Evolutionary conservation across 2,329 filamentous ascomycete species (phyloP), one percentile per base, ranked within the genome.

Genomic region (Neofusicoccum parvum): DNA sequence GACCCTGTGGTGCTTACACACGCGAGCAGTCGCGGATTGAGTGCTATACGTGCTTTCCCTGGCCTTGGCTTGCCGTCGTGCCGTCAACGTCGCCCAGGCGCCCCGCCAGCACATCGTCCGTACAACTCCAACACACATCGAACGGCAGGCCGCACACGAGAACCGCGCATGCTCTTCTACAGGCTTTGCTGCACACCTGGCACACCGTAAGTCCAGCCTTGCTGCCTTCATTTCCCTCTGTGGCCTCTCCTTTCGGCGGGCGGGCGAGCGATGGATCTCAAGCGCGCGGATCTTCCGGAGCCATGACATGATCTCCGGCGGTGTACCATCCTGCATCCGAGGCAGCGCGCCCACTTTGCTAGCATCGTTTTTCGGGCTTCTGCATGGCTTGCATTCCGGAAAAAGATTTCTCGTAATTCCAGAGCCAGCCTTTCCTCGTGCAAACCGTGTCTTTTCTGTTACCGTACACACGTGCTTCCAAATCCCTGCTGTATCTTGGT

Each of bases 221-320:
- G 17, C 36, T 17, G 17, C 12, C n/a, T 23, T 37, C n/a, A 20
- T 56, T 43, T n/a, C 37, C 37, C 12, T 36, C 34, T 60, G 20
- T 48, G 12, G 9, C 36, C 14, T 48, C n/a, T 48, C n/a, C 48
- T 9, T 20, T 36, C 10, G 39, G 23, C 10, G 53, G 23, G 39
- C 39, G 12, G 54, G n/a, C 39, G 54, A 59, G 17, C 20, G 9
- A 43, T 32, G 37, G 50, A 54, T 60, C 43, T 17, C 17, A 49
- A 23, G 32, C 11, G 56, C 41, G 56, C 56, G 43, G 56, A 60
- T 60, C 56, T 37, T 60, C 56, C 56, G 56, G 43, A 60, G 56
- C 41, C 43, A 37, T 36, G 56, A 14, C 32, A 60, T 60, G 56
- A 48, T 36, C 56, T 53, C 41, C 54, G 56, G 56, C 56, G 56